Percentiles rank a stretch among this genome's conserved stretches.
These are phyloP conservation scores for Astrothelium subdiscretum DNA, from an alignment of 495 filamentous ascomycete genomes.

Conservation along the genomic window DNA sequence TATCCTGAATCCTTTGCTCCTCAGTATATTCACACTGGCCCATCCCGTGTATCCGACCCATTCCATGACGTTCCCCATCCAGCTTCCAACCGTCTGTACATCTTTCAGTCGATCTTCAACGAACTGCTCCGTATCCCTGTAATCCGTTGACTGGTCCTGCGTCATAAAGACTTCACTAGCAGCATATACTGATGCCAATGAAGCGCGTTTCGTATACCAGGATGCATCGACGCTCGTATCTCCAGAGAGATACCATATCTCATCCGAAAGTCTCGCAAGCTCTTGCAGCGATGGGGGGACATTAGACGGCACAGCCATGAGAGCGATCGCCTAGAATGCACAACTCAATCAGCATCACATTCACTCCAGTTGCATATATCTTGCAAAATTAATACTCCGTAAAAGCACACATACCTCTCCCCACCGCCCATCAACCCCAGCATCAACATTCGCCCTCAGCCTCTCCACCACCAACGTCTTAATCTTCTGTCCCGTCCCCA, in stretches of 20 bases:
- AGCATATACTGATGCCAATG: constrained; percentile 69
- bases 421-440: constrained; percentile 56
- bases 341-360: background rate
- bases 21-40: constrained; percentile 32
- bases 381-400: background rate
- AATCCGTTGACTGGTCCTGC: constrained; percentile 56
- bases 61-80: constrained; percentile 48
- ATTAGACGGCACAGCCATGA: constrained; percentile 72
- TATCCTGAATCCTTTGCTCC: constrained; percentile 32
- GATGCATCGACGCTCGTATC: constrained; percentile 67
- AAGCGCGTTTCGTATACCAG: constrained; percentile 86
- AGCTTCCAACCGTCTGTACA: constrained; percentile 42
- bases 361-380: background rate
- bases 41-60: constrained; percentile 72
- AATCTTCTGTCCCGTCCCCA: constrained; percentile 50
- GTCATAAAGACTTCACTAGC: constrained; percentile 82
- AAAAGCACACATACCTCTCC: constrained; percentile 54
- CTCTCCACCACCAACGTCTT: constrained; percentile 57
- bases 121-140: constrained; percentile 65
- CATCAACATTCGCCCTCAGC: constrained; percentile 52
- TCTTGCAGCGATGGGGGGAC: constrained; percentile 68
- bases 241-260: constrained; percentile 76
- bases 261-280: constrained; percentile 68
- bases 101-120: constrained; percentile 66
- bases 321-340: constrained; percentile 57